phyloP scores from a whole-genome alignment of 768 basidiomycete genomes.

The Termitomyces sp. region DNA sequence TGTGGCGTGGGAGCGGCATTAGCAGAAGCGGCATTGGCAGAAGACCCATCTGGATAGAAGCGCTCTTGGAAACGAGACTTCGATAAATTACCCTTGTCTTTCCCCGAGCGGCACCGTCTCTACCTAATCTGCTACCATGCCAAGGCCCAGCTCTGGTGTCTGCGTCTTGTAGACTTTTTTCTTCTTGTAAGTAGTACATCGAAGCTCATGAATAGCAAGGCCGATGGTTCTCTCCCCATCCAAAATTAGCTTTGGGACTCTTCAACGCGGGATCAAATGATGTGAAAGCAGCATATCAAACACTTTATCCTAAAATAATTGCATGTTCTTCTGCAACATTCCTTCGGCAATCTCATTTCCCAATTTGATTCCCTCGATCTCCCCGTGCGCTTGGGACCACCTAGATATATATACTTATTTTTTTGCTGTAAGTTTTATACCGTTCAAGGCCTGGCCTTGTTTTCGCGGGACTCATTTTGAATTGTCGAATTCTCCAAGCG shows the following conservation, averaged over 20 bases:
- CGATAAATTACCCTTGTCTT: constrained; percentile 27
- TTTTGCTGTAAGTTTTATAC: background rate
- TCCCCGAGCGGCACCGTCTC: constrained; percentile 20
- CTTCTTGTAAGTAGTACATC: constrained; percentile 1
- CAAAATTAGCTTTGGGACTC: constrained; percentile 11
- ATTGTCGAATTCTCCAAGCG: constrained; percentile 12
- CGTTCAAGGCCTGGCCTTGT: background rate
- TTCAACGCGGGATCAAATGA: constrained; percentile 15
- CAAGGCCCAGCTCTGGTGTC: constrained; percentile 10
- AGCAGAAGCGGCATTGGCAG: constrained; percentile 12
- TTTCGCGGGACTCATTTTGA: background rate
- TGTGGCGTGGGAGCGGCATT: constrained; percentile 16
- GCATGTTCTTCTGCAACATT: constrained; percentile 16
- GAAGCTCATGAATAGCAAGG: constrained; percentile 4
- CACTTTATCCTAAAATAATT: constrained; percentile 13
- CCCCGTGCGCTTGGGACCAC: background rate
- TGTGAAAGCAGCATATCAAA: constrained; percentile 21
- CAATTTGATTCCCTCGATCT: constrained; percentile 1
- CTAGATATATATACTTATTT: background rate
- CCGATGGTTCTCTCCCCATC: constrained; percentile 13
- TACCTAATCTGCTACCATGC: constrained; percentile 8
- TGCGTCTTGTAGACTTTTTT: constrained; percentile 10
- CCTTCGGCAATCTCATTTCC: constrained; percentile 12
- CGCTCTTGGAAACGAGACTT: constrained; percentile 7
- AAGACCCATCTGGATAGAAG: constrained; percentile 11